Base-by-base conservation (phyloP, 148 eudicot species). In the Cornus florida region DNA sequence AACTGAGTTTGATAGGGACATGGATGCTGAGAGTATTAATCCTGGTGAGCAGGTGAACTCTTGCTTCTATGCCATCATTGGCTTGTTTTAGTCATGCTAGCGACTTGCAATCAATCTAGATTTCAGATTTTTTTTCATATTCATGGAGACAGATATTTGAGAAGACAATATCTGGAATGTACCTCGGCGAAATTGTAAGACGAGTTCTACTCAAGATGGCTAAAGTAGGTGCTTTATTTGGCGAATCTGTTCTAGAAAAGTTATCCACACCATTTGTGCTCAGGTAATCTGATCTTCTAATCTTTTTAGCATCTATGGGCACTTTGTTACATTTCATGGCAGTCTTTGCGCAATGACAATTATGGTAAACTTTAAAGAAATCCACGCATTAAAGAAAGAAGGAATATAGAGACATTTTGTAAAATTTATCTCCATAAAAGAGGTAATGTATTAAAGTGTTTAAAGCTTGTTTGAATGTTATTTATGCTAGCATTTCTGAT, bases 121-220 rank as follows among this genome's bases (percentile, higher is more conserved):
- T 65, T 23, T 66, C 20, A 19, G 24, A 10, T 67, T 72, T 48
- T 35, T 43, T 43, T 43, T 71, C 33, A 35, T 41, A 73, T 19
- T 20, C 35, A 33, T 74, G 72, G 11, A 20, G 43, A 78, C 87
- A 92, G 93, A 89, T 85, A 81, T 92, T 88, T 79, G 98, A 94
- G 89, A 94, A 94, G 85, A 85, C 87, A 53, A 94, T 91, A 24
- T 91, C 98, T 1, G 98, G 97, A 17, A 89, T 91, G 97, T 94
- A 94, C 81, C 88, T 94, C 16, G 96, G 98, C 19, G 97, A 94
- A 80, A 89, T 94, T 78, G 92, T 85, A 16, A 83, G 97, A 82
- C 83, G 90, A 43, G 97, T 92, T 41, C 82, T 92, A 31, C 59
- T 87, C n/a, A 91, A 79, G 76, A 85, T 94, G 97, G 96, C 91